phyloP scores from a whole-genome alignment of 2,329 filamentous ascomycete genomes.

The Beauveria australis region DNA sequence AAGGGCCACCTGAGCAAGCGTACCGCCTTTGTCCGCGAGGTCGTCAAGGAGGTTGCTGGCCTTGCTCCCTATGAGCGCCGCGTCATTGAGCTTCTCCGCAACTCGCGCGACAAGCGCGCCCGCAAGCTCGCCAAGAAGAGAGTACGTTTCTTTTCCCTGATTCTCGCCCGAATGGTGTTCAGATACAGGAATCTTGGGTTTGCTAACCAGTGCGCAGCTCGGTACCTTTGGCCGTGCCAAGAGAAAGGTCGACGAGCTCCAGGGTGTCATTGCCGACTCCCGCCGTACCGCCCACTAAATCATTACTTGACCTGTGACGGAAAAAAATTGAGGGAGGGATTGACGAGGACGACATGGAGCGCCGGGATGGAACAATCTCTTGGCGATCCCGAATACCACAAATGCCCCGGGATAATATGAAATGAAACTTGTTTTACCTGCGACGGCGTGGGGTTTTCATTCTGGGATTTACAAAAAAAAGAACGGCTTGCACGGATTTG shows the following conservation, averaged over 20 bases:
- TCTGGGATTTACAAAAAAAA: slow-evolving; percentile 6
- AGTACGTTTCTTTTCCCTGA: slow-evolving; percentile 44
- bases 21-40: slow-evolving; percentile 91
- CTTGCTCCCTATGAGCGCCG: slow-evolving; percentile 95
- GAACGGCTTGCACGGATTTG: slow-evolving; percentile 2
- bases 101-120: slow-evolving; percentile 98
- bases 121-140: slow-evolving; percentile 99
- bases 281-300: slow-evolving; percentile 58
- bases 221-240: slow-evolving; percentile 98
- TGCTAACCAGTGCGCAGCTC: slow-evolving; percentile 51
- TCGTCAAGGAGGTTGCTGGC: slow-evolving; percentile 97
- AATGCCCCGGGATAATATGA: slow-evolving; percentile 3
- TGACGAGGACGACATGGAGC: not conserved
- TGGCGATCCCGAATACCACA: not conserved
- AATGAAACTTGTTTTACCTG: slow-evolving; percentile 8
- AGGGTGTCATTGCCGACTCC: slow-evolving; percentile 94
- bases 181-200: not conserved
- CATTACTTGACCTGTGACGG: not conserved
- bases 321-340: not conserved
- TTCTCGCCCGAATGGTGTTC: too few species aligned
- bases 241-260: slow-evolving; percentile 99
- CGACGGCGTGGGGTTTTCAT: slow-evolving; percentile 10
- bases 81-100: slow-evolving; percentile 97
- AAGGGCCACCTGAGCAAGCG: slow-evolving; percentile 97
- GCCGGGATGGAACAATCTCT: not conserved